Conservation (phyloP, 768 basidiomycete species). For the Lactarius tabidus region DNA sequence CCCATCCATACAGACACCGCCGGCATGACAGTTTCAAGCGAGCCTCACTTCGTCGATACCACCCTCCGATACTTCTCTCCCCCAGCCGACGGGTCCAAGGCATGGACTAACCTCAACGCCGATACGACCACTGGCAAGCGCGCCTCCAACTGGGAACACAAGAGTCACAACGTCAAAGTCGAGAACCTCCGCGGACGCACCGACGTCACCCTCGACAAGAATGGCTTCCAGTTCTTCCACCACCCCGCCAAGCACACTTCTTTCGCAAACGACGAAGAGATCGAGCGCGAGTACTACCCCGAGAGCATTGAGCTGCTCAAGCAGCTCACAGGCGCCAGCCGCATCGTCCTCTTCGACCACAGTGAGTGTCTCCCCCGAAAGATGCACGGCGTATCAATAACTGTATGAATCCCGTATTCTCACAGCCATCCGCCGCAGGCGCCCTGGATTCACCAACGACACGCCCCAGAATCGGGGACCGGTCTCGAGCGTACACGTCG, state of each 20-base stretch:
- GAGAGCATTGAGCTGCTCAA: slow-evolving; percentile 58
- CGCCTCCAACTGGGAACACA: slow-evolving; percentile 36
- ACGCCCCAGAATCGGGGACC: slow-evolving; percentile 42
- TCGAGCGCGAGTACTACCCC: slow-evolving; percentile 54
- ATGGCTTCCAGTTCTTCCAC: slow-evolving; percentile 47
- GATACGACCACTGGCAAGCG: slow-evolving; percentile 33
- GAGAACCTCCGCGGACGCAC: slow-evolving; percentile 53
- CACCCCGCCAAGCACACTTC: slow-evolving; percentile 41
- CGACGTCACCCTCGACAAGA: slow-evolving; percentile 42
- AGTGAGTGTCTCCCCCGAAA: slow-evolving; percentile 40
- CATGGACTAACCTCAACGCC: slow-evolving; percentile 28
- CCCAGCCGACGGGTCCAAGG: slow-evolving; percentile 31
- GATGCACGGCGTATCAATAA: neutral
- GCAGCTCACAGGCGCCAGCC: slow-evolving; percentile 53
- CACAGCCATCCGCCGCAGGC: slow-evolving; percentile 42
- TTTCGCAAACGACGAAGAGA: slow-evolving; percentile 50
- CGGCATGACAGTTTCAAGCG: slow-evolving; percentile 7
- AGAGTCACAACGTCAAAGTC: slow-evolving; percentile 36
- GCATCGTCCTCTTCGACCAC: slow-evolving; percentile 62
- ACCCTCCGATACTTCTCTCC: slow-evolving; percentile 27
- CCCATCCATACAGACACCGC: too few relatives aligned
- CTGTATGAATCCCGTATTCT: neutral
- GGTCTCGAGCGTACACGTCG: slow-evolving; percentile 41
- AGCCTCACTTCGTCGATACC: slow-evolving; percentile 17
- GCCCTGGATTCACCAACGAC: slow-evolving; percentile 36